These are phyloP conservation scores for Paramecium octaurelia DNA, from an alignment of 73 alveolate genomes.

Conservation along the genomic window DNA sequence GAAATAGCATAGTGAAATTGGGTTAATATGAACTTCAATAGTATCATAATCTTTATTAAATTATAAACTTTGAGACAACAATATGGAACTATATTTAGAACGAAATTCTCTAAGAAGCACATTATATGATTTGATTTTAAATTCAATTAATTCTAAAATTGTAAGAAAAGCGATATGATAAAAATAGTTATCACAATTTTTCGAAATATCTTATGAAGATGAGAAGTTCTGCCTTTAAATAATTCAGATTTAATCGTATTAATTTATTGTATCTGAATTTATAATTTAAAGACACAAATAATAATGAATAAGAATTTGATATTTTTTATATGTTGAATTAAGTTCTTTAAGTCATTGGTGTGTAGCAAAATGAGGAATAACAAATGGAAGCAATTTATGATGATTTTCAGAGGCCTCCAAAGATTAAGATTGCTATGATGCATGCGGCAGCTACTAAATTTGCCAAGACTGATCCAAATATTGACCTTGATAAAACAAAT, in stretches of 20 bases:
- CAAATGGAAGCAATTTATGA: background rate
- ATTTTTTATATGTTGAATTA: background rate
- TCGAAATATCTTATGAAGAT: background rate
- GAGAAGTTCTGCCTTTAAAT: background rate
- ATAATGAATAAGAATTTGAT: background rate
- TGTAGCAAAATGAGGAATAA: background rate
- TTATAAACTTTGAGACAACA: background rate
- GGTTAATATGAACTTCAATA: no score
- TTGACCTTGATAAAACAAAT: slow-evolving; percentile 13
- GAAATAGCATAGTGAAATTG: no score
- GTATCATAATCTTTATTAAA: background rate
- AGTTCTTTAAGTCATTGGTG: background rate
- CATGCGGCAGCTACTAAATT: slow-evolving; percentile 24
- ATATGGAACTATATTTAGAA: background rate
- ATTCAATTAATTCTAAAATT: background rate
- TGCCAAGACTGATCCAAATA: slow-evolving; percentile 23
- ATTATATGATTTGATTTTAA: background rate
- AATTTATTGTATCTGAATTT: background rate
- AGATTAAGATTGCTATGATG: background rate
- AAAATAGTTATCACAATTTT: background rate
- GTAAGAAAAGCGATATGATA: background rate
- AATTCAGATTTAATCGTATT: background rate
- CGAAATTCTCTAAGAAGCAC: background rate
- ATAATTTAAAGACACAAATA: background rate
- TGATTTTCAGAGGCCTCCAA: slow-evolving; percentile 13